Conservation (phyloP, 2,329 filamentous ascomycete genomes). For the Grosmannia huntii region DNA sequence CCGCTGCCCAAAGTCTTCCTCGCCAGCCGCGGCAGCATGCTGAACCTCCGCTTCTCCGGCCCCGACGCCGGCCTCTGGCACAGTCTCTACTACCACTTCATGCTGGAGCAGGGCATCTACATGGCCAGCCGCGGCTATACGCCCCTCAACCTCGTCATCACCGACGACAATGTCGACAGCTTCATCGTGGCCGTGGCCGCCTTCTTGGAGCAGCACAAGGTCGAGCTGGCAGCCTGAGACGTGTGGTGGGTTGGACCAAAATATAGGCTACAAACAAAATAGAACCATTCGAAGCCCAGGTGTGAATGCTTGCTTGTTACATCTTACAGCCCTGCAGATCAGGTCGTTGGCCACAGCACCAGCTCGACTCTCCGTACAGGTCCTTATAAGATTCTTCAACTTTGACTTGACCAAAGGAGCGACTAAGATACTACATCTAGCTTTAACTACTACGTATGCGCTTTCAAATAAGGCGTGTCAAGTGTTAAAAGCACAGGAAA, state of each 20-base stretch:
- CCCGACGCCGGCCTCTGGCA: conserved; percentile 14
- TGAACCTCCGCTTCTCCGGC: conserved; percentile 24
- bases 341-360: too few species aligned
- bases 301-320: too few species aligned
- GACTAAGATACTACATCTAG: too few species aligned
- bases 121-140: conserved; percentile 14
- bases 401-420: too few species aligned
- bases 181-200: conserved; percentile 11
- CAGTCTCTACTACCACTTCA: conserved; percentile 15
- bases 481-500: too few species aligned
- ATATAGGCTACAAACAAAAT: neutral
- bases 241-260: neutral
- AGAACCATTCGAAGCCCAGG: too few species aligned
- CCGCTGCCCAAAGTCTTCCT: conserved; percentile 7
- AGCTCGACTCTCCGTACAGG: too few species aligned
- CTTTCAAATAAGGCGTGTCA: too few species aligned
- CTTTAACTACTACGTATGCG: too few species aligned
- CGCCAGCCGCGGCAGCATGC: conserved; percentile 19
- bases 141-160: conserved; percentile 14
- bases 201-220: conserved; percentile 5
- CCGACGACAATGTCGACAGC: conserved; percentile 11
- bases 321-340: too few species aligned
- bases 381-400: too few species aligned
- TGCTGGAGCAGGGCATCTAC: conserved; percentile 16
- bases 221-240: neutral